phyloP scores from a whole-genome alignment of 306 rosid genomes.

The Cucumis melo region DNA sequence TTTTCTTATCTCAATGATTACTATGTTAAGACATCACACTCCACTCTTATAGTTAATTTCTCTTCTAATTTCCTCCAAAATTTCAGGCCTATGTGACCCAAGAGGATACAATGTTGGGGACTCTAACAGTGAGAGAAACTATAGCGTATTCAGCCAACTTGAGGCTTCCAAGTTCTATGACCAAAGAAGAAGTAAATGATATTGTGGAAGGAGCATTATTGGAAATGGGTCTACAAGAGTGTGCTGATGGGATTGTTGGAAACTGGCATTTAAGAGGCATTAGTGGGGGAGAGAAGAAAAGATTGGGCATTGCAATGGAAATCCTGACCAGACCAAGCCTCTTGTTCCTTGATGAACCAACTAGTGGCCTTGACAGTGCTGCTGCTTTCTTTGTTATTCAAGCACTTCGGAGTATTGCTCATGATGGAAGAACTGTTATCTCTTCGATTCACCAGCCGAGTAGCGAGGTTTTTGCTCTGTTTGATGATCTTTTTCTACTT shows the following conservation, averaged over 20 bases:
- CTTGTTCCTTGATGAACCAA: constrained; percentile 90
- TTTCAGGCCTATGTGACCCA: constrained; percentile 84
- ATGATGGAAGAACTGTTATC: constrained; percentile 68
- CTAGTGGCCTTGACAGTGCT: constrained; percentile 88
- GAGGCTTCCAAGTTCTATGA: constrained; percentile 49
- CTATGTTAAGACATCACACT: not conserved
- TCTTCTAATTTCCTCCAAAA: not conserved
- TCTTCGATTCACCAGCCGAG: constrained; percentile 93
- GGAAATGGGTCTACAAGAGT: constrained; percentile 83
- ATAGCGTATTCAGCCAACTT: constrained; percentile 65
- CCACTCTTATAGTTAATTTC: not conserved
- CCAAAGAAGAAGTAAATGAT: constrained; percentile 45
- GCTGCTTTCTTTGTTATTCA: constrained; percentile 82
- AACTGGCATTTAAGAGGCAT: constrained; percentile 87
- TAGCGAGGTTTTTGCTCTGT: constrained; percentile 82
- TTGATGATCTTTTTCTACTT: constrained; percentile 82
- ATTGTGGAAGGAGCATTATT: constrained; percentile 44
- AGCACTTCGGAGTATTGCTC: constrained; percentile 60
- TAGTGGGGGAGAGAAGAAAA: constrained; percentile 89
- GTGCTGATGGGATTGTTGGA: constrained; percentile 58
- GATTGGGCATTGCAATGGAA: constrained; percentile 86
- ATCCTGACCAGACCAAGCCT: constrained; percentile 68
- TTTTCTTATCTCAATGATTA: not conserved
- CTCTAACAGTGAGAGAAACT: constrained; percentile 77
- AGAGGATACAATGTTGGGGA: constrained; percentile 73